phyloP scores from a whole-genome alignment of 371 early-diverging fungal genomes.

The Rhizopus delemar region DNA sequence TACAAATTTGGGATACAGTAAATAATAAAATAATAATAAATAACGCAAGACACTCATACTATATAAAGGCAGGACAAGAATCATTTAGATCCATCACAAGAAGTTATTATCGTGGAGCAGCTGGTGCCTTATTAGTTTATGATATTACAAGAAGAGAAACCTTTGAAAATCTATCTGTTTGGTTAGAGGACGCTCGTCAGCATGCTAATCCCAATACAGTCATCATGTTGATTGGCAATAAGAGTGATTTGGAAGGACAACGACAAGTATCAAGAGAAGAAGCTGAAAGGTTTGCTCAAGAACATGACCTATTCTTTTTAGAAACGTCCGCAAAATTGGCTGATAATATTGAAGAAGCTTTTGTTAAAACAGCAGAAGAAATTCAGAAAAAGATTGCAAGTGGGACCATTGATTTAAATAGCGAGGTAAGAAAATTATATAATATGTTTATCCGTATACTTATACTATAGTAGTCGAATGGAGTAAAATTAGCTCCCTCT shows the following conservation, averaged over 20 bases:
- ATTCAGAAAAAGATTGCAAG: conserved; percentile 48
- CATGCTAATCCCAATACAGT: conserved; percentile 91
- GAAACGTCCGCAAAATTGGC: conserved; percentile 96
- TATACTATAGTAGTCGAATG: conserved; percentile 35
- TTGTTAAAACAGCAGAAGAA: conserved; percentile 44
- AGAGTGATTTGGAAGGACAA: conserved; percentile 84
- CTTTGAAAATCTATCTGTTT: conserved; percentile 86
- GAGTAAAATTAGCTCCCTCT: conserved; percentile 47
- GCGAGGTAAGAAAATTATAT: conserved; percentile 34
- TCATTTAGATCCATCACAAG: conserved; percentile 94
- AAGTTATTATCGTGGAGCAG: conserved; percentile 97
- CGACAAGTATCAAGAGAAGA: conserved; percentile 86
- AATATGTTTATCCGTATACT: not conserved
- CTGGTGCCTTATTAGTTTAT: conserved; percentile 83
- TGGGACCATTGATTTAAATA: conserved; percentile 47
- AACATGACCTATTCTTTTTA: conserved; percentile 84
- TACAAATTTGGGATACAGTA: conserved; percentile 99
- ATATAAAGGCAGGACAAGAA: conserved; percentile 86
- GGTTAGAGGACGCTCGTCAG: conserved; percentile 89
- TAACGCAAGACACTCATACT: not conserved
- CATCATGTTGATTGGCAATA: conserved; percentile 93
- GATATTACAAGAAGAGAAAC: conserved; percentile 79
- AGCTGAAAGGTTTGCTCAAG: conserved; percentile 85
- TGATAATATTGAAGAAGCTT: conserved; percentile 83
- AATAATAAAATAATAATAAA: conserved; percentile 26